Base-by-base conservation (phyloP, 495 filamentous ascomycete species). In the Penicillium samsonianum region DNA sequence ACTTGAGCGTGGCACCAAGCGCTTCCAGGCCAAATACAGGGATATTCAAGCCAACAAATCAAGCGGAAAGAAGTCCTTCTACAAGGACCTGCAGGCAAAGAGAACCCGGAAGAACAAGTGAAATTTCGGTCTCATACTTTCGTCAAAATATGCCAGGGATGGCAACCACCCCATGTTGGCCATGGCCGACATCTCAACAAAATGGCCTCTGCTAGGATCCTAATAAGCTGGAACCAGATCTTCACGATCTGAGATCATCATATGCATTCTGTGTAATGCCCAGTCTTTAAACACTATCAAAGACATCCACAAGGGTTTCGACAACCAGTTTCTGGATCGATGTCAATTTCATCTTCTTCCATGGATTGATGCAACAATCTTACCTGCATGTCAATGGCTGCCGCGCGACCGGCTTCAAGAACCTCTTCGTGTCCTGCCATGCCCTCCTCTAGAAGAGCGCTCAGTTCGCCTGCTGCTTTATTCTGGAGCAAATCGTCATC, bases 341-440 rank as follows among this genome's bases (percentile, higher is more conserved):
- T 46, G 63, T 75, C 55, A 72, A 23, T 67, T 22, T 28, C 20
- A 14, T 16, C 42, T 14, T n/a, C 17, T 17, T 30, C 16, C 50
- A 41, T 12, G 14, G 22, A 48, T 44, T 22, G 23, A n/a, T 33
- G n/a, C 8, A 38, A 6, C 11, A n/a, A 22, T 62, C 73, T 57
- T 75, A 84, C 86, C 79, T 90, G 86, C 77, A 91, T 84, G 63
- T 87, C 84, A 52, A 78, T 66, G 28, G 88, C 86, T 6, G 89
- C 87, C 48, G 77, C 71, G 48, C 69, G 69, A 30, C 87, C 87
- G 8, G 83, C 79, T 55, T 88, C 82, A 42, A 92, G 69, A 23
- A 91, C 89, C 67, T 92, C 89, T 63, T 84, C 79, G 67, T 92
- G 89, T 60, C 79, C 84, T 7, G 89, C 88, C 65, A 82, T 88